phyloP scores from a whole-genome alignment of 1,284 basidiomycete species.

The Megacollybia platyphylla region DNA sequence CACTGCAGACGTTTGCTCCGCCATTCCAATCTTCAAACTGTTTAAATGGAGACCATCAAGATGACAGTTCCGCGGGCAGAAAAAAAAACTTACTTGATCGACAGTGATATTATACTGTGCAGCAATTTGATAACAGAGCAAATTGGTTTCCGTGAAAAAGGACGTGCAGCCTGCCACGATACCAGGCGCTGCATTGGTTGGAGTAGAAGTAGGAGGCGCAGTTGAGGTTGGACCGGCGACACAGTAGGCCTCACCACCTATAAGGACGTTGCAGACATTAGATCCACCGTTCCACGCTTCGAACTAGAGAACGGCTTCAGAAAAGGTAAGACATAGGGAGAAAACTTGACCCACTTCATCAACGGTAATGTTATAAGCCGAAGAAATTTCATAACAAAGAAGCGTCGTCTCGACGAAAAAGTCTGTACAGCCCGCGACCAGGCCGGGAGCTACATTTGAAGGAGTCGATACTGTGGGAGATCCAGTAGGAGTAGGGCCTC shows the following conservation, averaged over 20 bases:
- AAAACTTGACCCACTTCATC: neutral
- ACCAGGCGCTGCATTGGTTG: neutral
- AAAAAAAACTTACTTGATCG: neutral
- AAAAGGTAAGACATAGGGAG: neutral
- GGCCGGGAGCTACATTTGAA: neutral
- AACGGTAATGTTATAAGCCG: neutral
- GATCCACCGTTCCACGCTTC: neutral
- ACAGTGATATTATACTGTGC: neutral
- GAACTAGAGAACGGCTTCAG: neutral
- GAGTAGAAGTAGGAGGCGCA: neutral
- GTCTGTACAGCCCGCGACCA: neutral
- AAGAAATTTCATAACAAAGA: neutral
- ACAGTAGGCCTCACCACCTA: neutral
- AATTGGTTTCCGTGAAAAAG: neutral
- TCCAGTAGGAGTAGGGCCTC: no score
- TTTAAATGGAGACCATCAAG: no score
- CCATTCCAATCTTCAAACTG: no score
- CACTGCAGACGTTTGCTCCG: no score
- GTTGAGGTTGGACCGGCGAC: neutral
- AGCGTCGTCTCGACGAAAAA: neutral
- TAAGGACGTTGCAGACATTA: neutral
- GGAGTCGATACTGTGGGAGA: no score
- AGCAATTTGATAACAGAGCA: neutral
- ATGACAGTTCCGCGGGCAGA: neutral
- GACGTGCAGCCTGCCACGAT: neutral